A percentile compares a stretch with the other conserved stretches of the same genome.
These are phyloP conservation scores for Cicer chorassanicum DNA, from an alignment of 306 rosid genomes.

Conservation along the genomic window DNA sequence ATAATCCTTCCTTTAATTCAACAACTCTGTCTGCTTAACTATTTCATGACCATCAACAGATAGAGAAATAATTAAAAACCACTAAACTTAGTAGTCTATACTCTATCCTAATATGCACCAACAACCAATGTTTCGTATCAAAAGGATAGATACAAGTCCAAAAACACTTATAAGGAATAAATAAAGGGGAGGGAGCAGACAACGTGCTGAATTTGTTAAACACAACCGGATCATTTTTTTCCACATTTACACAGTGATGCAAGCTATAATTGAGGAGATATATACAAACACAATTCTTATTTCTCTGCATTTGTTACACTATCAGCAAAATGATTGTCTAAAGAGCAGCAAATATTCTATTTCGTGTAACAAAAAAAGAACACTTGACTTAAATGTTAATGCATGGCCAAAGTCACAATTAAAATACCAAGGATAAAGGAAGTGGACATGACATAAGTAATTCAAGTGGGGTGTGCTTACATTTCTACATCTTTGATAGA, in stretches of 20 bases:
- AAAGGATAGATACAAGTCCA: not conserved
- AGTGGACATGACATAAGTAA: constrained; percentile 10
- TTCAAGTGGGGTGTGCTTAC: constrained; percentile 51
- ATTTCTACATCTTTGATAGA: constrained; percentile 84
- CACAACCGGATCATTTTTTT: constrained; percentile 23
- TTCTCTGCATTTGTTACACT: constrained; percentile 7
- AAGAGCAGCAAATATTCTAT: constrained; percentile 4
- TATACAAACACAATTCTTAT: not conserved
- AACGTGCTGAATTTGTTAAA: constrained; percentile 6
- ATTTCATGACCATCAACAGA: constrained; percentile 19
- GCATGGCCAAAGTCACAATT: constrained; percentile 4
- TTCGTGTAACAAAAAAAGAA: not conserved
- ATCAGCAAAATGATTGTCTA: constrained; percentile 17
- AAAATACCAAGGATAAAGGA: constrained; percentile 20
- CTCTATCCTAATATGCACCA: constrained; percentile 29
- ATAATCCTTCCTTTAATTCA: constrained; percentile 2
- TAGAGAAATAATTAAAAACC: constrained; percentile 22
- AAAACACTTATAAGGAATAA: constrained; percentile 15
- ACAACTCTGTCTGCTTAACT: constrained; percentile 17
- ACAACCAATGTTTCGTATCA: not conserved
- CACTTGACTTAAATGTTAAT: not conserved
- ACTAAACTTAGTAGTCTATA: not conserved
- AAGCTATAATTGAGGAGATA: not conserved
- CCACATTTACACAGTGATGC: not conserved
- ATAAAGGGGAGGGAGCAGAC: constrained; percentile 14